Conservation (phyloP, 1,284 basidiomycete species). For the Puccinia polysora region DNA sequence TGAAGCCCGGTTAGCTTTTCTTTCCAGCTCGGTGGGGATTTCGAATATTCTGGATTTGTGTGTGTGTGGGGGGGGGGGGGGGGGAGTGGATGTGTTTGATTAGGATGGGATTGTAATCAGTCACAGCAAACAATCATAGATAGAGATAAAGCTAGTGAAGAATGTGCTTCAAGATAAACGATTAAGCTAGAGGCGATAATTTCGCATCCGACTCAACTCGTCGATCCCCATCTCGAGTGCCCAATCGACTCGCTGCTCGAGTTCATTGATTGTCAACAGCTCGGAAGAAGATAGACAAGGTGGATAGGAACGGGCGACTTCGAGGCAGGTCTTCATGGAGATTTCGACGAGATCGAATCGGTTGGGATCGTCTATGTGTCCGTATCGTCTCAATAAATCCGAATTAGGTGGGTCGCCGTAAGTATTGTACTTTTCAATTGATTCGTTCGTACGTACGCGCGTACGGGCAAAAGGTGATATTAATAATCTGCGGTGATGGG, state of each 20-base stretch:
- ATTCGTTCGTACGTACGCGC: too few species aligned
- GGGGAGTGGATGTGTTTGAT: too few species aligned
- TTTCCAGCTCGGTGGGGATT: constrained; percentile 29
- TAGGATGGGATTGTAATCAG: too few species aligned
- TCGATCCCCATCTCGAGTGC: constrained; percentile 52
- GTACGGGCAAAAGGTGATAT: too few species aligned
- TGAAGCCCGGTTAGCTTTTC: constrained; percentile 53
- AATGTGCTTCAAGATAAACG: constrained; percentile 19
- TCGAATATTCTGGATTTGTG: constrained; percentile 14
- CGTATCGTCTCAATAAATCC: constrained; percentile 88
- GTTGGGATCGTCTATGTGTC: constrained; percentile 86
- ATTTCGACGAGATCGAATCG: constrained; percentile 83
- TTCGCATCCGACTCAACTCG: constrained; percentile 15
- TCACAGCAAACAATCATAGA: too few species aligned
- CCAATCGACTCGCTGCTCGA: constrained; percentile 45
- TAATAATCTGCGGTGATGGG: too few species aligned
- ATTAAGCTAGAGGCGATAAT: background rate
- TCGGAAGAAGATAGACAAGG: constrained; percentile 28
- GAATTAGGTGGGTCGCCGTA: constrained; percentile 91
- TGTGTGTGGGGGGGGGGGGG: background rate
- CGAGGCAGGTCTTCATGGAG: constrained; percentile 69
- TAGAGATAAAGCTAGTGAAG: too few species aligned
- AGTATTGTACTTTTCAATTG: constrained; percentile 80
- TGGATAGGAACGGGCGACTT: constrained; percentile 55
- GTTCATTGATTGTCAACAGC: constrained; percentile 39